A percentile compares a stretch with the other conserved stretches of the same genome.
These are phyloP conservation scores for Rhizopogon roseolus DNA, from an alignment of 768 basidiomycete genomes.

Conservation along the genomic window DNA sequence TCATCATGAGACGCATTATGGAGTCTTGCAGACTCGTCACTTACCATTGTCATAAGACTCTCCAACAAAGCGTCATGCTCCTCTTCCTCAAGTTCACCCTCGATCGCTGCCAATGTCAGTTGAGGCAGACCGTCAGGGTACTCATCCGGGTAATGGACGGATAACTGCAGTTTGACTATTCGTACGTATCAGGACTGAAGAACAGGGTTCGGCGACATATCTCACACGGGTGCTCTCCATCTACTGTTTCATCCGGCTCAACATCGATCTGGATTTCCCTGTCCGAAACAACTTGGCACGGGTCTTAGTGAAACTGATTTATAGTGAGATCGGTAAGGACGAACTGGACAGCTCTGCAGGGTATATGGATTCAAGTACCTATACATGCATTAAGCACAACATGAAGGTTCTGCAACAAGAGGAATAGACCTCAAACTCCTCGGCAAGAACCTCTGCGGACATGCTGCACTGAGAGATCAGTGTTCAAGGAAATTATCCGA, in stretches of 20 bases:
- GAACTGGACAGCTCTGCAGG: constrained; percentile 88
- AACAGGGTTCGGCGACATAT: constrained; percentile 4
- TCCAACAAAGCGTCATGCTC: constrained; percentile 53
- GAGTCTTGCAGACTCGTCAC: constrained; percentile 16
- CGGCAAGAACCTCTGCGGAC: constrained; percentile 66
- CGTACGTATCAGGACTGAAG: constrained; percentile 5
- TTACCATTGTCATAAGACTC: constrained; percentile 53
- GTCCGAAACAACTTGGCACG: constrained; percentile 76
- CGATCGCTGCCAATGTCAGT: constrained; percentile 57
- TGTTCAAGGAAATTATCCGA: constrained; percentile 6
- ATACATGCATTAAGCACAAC: constrained; percentile 10
- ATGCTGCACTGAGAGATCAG: constrained; percentile 31
- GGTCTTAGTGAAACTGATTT: constrained; percentile 40
- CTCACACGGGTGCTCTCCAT: constrained; percentile 55
- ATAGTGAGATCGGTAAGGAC: constrained; percentile 38
- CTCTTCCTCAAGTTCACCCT: constrained; percentile 59
- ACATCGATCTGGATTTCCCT: constrained; percentile 77
- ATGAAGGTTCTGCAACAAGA: constrained; percentile 2
- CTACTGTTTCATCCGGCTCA: constrained; percentile 76
- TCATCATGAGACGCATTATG: background rate
- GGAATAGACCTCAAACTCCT: constrained; percentile 81
- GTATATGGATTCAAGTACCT: constrained; percentile 96
- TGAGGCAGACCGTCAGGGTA: constrained; percentile 86
- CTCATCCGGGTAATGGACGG: constrained; percentile 69
- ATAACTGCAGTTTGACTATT: constrained; percentile 72